phyloP scores from a whole-genome alignment of 164 flowering plant genomes.

The Dillenia turbinata region DNA sequence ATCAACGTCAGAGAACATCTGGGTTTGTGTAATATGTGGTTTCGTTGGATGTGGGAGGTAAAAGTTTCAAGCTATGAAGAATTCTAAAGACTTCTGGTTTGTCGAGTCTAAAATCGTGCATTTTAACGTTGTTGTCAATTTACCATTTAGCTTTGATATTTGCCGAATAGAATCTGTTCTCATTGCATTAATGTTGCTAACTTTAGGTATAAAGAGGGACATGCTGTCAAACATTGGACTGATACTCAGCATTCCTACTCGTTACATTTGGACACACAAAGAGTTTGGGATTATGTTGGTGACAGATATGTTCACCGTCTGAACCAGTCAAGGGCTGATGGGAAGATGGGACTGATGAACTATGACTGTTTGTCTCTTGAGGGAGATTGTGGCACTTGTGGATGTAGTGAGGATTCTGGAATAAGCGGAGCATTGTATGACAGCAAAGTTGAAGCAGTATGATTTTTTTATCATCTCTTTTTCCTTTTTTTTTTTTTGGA shows the following conservation, averaged over 20 bases:
- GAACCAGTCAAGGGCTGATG: slow-evolving; percentile 84
- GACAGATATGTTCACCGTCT: slow-evolving; percentile 85
- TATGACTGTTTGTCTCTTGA: slow-evolving; percentile 43
- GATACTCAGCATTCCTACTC: slow-evolving; percentile 84
- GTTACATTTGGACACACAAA: slow-evolving; percentile 75
- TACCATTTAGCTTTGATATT: neutral
- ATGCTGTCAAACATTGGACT: slow-evolving; percentile 83
- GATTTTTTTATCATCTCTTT: slow-evolving; percentile 3
- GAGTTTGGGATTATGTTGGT: slow-evolving; percentile 99
- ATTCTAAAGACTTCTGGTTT: too few species aligned
- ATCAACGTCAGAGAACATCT: slow-evolving; percentile 58
- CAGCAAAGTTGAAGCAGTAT: slow-evolving; percentile 88
- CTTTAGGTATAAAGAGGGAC: slow-evolving; percentile 82
- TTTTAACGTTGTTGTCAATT: too few species aligned
- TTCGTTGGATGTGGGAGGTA: slow-evolving; percentile 96
- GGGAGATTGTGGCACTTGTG: slow-evolving; percentile 66
- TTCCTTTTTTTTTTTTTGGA: neutral
- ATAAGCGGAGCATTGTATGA: slow-evolving; percentile 53
- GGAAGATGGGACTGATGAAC: slow-evolving; percentile 47
- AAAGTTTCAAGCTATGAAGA: neutral
- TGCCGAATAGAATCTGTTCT: neutral
- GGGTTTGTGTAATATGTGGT: slow-evolving; percentile 95
- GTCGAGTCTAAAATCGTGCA: too few species aligned
- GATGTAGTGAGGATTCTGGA: slow-evolving; percentile 63
- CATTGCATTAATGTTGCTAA: slow-evolving; percentile 7